Percentiles rank a stretch among this genome's conserved stretches.
Evolutionary conservation across 1,284 basidiomycete species (phyloP).

Genomic region (Afroboletus lepidellus): DNA sequence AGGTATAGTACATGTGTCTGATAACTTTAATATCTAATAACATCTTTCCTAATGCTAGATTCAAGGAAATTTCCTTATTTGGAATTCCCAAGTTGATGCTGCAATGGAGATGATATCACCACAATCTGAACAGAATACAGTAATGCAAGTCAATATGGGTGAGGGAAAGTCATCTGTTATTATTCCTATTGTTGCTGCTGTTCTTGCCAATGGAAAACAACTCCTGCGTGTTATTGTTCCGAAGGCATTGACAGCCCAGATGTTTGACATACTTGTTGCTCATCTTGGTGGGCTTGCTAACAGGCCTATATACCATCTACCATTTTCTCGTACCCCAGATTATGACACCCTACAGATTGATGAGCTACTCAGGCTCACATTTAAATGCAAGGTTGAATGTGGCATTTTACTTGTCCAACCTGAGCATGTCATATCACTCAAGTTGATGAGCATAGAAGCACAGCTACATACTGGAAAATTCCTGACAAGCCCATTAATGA

Average conservation of each 20-base stretch:
- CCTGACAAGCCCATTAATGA: neutral
- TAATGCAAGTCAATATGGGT: neutral
- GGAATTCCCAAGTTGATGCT: conserved; percentile 35
- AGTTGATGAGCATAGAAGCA: neutral
- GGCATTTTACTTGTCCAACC: conserved; percentile 2
- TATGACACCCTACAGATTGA: neutral
- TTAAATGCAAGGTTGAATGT: neutral
- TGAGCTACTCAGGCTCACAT: neutral
- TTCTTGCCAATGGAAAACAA: conserved; percentile 41
- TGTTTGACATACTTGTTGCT: conserved; percentile 46
- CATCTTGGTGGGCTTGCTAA: conserved; percentile 44
- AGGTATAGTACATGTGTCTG: conserved; percentile 27
- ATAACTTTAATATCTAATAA: neutral
- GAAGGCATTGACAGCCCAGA: conserved; percentile 36
- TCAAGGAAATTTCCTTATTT: neutral
- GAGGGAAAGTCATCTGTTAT: neutral
- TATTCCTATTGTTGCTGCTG: neutral
- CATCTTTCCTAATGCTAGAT: neutral
- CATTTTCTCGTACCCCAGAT: conserved; percentile 40
- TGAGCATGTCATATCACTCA: neutral
- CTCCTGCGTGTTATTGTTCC: conserved; percentile 36
- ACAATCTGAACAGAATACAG: neutral
- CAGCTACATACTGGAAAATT: neutral
- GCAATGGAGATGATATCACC: conserved; percentile 43
- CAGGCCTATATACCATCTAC: conserved; percentile 46